phyloP scores from a whole-genome alignment of 192 early-diverging fungal species.

The Coemansia sp. region DNA sequence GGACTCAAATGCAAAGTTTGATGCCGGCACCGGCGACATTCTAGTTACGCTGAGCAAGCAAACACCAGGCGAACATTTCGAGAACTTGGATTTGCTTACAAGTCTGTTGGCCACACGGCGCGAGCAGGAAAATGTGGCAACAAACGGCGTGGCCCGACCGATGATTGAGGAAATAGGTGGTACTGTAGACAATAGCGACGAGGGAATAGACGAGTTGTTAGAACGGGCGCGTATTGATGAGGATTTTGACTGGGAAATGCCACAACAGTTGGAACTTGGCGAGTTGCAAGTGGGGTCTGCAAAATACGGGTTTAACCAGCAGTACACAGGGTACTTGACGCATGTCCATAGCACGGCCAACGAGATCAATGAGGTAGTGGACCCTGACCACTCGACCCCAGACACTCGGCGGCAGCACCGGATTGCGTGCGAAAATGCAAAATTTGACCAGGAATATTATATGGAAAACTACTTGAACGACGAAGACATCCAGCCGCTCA shows the following conservation, averaged over 20 bases:
- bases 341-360: constrained; percentile 72
- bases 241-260: constrained; percentile 86
- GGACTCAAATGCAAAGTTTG: constrained; percentile 72
- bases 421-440: constrained; percentile 69
- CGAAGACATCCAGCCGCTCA: constrained; percentile 79
- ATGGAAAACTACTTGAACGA: constrained; percentile 82
- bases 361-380: constrained; percentile 64
- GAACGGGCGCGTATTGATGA: constrained; percentile 31
- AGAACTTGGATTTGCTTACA: constrained; percentile 85
- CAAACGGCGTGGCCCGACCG: constrained; percentile 11
- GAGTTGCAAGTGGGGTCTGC: constrained; percentile 5
- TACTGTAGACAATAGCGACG: neutral
- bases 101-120: constrained; percentile 70
- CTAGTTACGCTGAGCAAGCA: constrained; percentile 77
- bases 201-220: constrained; percentile 12
- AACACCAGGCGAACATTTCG: constrained; percentile 74
- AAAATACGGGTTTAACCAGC: constrained; percentile 88
- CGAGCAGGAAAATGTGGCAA: constrained; percentile 36
- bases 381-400: constrained; percentile 55
- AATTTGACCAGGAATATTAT: constrained; percentile 93
- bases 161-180: constrained; percentile 39
- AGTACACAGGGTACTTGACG: constrained; percentile 73
- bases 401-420: constrained; percentile 61
- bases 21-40: constrained; percentile 75
- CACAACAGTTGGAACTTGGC: constrained; percentile 59